Evolutionary conservation across 495 filamentous ascomycete species (phyloP), one percentile per base, ranked within the genome.

Genomic region (Podospora fimiseda): DNA sequence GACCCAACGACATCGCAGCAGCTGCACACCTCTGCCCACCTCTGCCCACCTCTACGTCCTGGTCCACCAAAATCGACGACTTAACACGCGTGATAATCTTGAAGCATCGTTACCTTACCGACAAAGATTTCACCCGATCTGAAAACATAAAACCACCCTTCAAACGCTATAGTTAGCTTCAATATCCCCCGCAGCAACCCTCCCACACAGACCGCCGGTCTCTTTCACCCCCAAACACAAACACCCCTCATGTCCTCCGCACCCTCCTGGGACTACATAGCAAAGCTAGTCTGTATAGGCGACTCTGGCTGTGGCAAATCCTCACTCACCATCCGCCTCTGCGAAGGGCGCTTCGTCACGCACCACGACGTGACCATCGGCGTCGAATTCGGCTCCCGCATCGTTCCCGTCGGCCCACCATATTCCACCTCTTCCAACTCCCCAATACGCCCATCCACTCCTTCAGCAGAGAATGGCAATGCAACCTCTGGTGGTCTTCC

Each of bases 301-400:
- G 93, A 96, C 72, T 89, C 84, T 15, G 93, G 89, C 58, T 92
- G 87, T 61, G 92, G 92, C 55, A 97, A 97, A 75, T 91, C 86
- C 38, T 77, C 74, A 1, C 82, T 96, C 56, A 95, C 92, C 15
- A 89, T 97, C 69, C 89, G 92, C 21, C 86, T 97, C 57, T 97
- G 92, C 74, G 92, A 97, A 79, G 92, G 91, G 50, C 91, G 92
- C 60, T 97, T 97, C 75, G 87, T 86, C 48, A 77, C 87, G 24
- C 81, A 89, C 59, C 93, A 96, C 74, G 90, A 96, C 74, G 93
- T 98, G 40, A 98, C 93, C 22, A 96, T 98, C 60, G 93, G 93
- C 51, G 93, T 98, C 20, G 93, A 98, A 67, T 96, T 98, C 71
- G 93, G 91, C 51, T 92, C 87, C 24, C 83, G 92, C 51, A 90